Conservation (phyloP, 176 grass and related monocot species). For the Carex myosuroides region DNA sequence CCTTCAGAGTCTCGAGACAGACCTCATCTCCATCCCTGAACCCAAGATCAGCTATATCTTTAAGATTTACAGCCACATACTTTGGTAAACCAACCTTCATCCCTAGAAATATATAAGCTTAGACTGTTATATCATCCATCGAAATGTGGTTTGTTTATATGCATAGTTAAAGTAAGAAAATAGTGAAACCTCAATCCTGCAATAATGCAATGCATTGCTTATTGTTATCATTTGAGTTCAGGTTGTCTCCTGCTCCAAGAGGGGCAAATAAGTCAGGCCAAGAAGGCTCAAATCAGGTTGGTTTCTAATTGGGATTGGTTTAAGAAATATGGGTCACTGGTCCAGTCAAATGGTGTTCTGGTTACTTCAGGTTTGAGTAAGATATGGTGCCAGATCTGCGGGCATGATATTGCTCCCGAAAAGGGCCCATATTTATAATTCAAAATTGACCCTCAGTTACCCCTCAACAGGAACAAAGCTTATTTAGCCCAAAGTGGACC, state of each 20-base stretch:
- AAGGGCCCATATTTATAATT: background rate
- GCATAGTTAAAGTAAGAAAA: background rate
- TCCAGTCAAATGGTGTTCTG: background rate
- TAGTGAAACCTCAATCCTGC: background rate
- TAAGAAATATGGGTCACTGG: background rate
- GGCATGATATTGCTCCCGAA: background rate
- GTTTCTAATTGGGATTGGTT: background rate
- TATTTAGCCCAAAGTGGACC: background rate
- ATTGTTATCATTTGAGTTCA: background rate
- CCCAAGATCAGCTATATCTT: constrained; percentile 57
- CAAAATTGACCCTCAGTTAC: background rate
- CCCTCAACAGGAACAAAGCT: background rate
- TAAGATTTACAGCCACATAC: constrained; percentile 82
- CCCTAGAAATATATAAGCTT: constrained; percentile 42
- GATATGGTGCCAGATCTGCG: background rate
- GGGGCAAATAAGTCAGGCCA: background rate
- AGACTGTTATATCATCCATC: constrained; percentile 8
- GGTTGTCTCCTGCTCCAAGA: background rate
- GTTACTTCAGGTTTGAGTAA: constrained; percentile 1
- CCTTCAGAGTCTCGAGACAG: constrained; percentile 72
- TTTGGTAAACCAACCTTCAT: constrained; percentile 88
- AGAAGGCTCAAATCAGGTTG: background rate
- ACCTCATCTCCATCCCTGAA: constrained; percentile 93
- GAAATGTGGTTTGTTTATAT: background rate
- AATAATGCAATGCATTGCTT: background rate